phyloP scores from a whole-genome alignment of 768 basidiomycete species.

The Pilatotrama ljubarskyi region DNA sequence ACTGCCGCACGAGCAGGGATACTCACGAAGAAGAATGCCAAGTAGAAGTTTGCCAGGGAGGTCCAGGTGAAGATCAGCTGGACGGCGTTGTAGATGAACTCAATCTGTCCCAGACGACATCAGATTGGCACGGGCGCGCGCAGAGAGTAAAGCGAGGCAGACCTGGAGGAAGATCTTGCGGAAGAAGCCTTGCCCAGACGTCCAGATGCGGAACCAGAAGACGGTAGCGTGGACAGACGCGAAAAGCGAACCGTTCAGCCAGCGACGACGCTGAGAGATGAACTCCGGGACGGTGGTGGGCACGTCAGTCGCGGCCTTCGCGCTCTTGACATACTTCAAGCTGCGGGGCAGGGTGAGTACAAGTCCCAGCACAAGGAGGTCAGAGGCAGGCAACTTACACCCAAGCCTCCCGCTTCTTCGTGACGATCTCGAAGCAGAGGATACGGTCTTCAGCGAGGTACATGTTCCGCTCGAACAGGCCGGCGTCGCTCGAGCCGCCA shows the following conservation, averaged over 20 bases:
- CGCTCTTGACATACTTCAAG: slow-evolving; percentile 87
- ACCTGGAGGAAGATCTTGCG: slow-evolving; percentile 74
- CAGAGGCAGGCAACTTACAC: slow-evolving; percentile 48
- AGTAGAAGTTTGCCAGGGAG: slow-evolving; percentile 87
- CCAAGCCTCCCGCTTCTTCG: slow-evolving; percentile 84
- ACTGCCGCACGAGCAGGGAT: neutral
- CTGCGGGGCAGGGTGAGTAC: slow-evolving; percentile 34
- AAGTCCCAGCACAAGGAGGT: neutral
- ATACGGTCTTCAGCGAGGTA: slow-evolving; percentile 91
- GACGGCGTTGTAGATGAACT: slow-evolving; percentile 89
- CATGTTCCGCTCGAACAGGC: slow-evolving; percentile 87
- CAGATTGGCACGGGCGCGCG: no score
- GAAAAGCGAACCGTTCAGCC: slow-evolving; percentile 88
- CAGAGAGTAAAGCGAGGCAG: neutral
- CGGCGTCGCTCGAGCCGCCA: slow-evolving; percentile 56
- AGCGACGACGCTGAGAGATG: slow-evolving; percentile 90
- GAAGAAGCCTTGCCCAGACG: slow-evolving; percentile 87
- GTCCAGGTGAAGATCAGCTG: slow-evolving; percentile 96
- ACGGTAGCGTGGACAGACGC: slow-evolving; percentile 91
- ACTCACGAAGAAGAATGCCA: slow-evolving; percentile 91
- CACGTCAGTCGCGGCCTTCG: slow-evolving; percentile 95
- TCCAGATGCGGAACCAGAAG: slow-evolving; percentile 87
- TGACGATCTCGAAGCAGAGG: slow-evolving; percentile 91
- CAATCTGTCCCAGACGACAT: slow-evolving; percentile 46
- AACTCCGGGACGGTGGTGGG: slow-evolving; percentile 90